Percentiles rank a stretch among this genome's conserved stretches.
Evolutionary conservation across 129 eudicot genomes (phyloP).

Genomic region (sunflower (Helianthus annuus)): HanXRQr2.0-SUNRISE NC_035442.2:135863273-135863772

Average conservation of each 20-base stretch:
- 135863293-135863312: neutral
- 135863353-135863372: slow-evolving; percentile 94
- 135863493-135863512: too few species aligned
- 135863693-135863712: slow-evolving; percentile 72
- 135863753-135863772: slow-evolving; percentile 37
- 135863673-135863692: slow-evolving; percentile 93
- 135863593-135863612: neutral
- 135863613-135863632: neutral
- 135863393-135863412: slow-evolving; percentile 50
- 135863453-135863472: too few species aligned
- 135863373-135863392: slow-evolving; percentile 73
- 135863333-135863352: slow-evolving; percentile 82
- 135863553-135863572: neutral
- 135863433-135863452: too few species aligned
- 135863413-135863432: too few species aligned
- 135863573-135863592: slow-evolving; percentile 8
- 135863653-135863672: slow-evolving; percentile 23
- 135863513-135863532: neutral
- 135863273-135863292: neutral
- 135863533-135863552: neutral
- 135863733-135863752: slow-evolving; percentile 40
- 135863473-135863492: too few species aligned
- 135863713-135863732: slow-evolving; percentile 57
- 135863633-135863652: neutral
- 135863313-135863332: slow-evolving; percentile 49